Base-by-base conservation (phyloP, 106 monocot species). In the Allium cepa region DNA sequence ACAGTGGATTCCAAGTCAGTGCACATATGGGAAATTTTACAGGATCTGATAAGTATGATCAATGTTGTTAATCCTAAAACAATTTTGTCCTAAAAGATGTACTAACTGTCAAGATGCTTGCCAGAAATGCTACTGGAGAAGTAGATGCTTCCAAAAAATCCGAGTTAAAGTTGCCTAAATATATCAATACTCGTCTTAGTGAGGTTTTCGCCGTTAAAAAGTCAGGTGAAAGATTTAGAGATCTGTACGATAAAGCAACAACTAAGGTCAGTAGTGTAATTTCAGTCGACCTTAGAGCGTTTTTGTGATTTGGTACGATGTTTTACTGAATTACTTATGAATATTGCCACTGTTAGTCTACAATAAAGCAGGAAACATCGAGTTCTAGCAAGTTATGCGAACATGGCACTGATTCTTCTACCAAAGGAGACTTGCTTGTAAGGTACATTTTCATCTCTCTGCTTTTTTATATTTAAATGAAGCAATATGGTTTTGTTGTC, bases 131-230 rank as follows among this genome's bases (percentile, higher is more conserved):
- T 55, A 15, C 46, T 69, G 75, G 71, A 59, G 7, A 47, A 17
- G 47, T n/a, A 14, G 48, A 63, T 63, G 78, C 51, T 10, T 9
- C 56, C 10, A 70, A 66, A 61, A 82, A 82, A 62, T 0, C 51
- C 17, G 73, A 79, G 53, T 47, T 16, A 14, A 89, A 89, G 68
- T 62, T 77, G 53, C 79, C 89, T 47, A 82, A 63, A 66, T 85
- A 85, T 69, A 75, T 85, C 17, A 73, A 74, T 66, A 82, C 80
- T 2, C 75, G 90, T 56, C 80, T 90, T 46, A 68, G 62, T 68
- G 82, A 78, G 47, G 78, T 80, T 8, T 90, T 80, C 70, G 86
- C 83, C 56, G 61, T 90, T 46, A 85, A 67, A 56, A 90, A 90
- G 53, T 80, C 86, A 13, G 76, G 79, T 69, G 86, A 83, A 53